Base-by-base conservation (phyloP, 306 rosid genomes). In the Trichosanthes cucumerina region DNA sequence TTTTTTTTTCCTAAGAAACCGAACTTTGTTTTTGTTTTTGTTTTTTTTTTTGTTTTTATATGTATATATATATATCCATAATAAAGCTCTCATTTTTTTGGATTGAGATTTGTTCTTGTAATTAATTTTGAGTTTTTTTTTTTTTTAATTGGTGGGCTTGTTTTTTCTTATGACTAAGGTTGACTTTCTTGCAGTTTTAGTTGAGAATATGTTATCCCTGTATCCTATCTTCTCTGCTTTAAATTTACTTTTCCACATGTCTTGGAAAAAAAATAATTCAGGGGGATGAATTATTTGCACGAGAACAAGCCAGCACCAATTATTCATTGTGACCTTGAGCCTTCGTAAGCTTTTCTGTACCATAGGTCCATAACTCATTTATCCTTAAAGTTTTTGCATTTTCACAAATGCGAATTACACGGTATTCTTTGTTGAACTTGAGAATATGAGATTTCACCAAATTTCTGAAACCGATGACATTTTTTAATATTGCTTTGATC, bases 251-350 rank as follows among this genome's bases (percentile, higher is more conserved):
- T 72, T 46, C 23, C 39, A 6, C 53, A 9, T 71, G 57, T 26
- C 14, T 24, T 72, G 58, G 26, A 7, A 47, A 71, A 44, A 12
- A 72, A 13, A 24, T 44, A 13, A 24, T 44, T 86, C 91, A 94
- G 98, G 91, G 98, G 98, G 80, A 90, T 94, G 90, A 90, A 83
- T 84, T 94, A 94, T 85, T 87, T 94, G 87, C 98, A 94, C 46
- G 97, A 92, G 85, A 94, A 92, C 83, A 94, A 92, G 83, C 98
- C 98, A 65, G 89, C 82, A 53, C 92, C 98, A 24, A 94, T 94
- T 63, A 94, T 94, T 85, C 98, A 94, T 80, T 93, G 96, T 52
- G 95, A 94, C 83, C 98, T 94, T 66, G 97, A 94, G 86, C 98
- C 97, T 86, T 89, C 97, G 97, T 94, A 87, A 90, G 98, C 83